Base-by-base conservation (phyloP, 371 early-diverging fungal species). In the Mucor velutinosus region DNA sequence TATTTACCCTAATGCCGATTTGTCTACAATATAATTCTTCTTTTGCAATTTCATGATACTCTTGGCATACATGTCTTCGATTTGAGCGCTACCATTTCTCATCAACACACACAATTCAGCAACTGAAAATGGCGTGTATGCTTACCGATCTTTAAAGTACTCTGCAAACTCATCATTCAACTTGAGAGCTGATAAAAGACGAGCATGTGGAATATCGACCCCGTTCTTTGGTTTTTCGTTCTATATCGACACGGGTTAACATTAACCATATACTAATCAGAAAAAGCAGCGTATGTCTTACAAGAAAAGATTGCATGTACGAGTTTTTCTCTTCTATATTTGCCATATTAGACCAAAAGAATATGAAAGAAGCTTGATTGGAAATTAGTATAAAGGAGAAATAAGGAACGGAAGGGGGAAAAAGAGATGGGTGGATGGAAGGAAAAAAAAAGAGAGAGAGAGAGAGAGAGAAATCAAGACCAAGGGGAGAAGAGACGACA, bases 161-260 rank as follows among this genome's bases (percentile, higher is more conserved):
- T 86, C 84, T n/a, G 88, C 88, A 21, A 87, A 35, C 58, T 87
- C 86, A n/a, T 83, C 88, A 65, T 84, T 84, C 6, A 84, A 56
- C 35, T 76, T 74, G 25, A 78, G 74, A 53, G 80, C 82, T 57
- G 79, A 78, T 23, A 79, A 74, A 57, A 87, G 73, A 32, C 84
- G 81, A 30, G 71, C 37, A 63, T 87, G 87, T 15, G 81, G 76
- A 32, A 78, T 66, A 59, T 84, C 83, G 21, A 87, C 69, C 19
- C 82, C 83, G 64, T 85, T 79, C 66, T 76, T 83, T 23, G 86
- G 87, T 47, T 81, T 73, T 64, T 83, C 83, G 47, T 80, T 83
- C 87, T 83, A 73, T 83, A 73, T 66, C n/a, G 15, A 43, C 43
- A 43, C 43, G 43, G 43, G 15, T 43, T 17, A 43, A 43, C n/a